A percentile compares a stretch with the other conserved stretches of the same genome.
phyloP scores from a whole-genome alignment of 225 moss, liverwort and hornwort genomes.

The Neckera pumila region DNA sequence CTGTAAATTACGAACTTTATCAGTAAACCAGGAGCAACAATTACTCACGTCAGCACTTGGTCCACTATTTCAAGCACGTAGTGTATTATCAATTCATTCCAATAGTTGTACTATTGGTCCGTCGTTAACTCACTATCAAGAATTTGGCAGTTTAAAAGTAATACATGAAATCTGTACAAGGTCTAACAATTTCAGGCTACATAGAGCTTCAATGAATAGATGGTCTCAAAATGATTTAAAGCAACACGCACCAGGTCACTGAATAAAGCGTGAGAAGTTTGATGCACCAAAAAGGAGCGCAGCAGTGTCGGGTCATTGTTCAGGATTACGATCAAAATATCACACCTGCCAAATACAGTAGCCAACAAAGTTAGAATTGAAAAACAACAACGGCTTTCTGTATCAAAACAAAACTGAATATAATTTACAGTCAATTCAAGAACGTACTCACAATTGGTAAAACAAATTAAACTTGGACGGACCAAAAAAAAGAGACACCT shows the following conservation, averaged over 20 bases:
- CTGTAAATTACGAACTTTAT: slow-evolving; percentile 33
- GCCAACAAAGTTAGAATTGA: not conserved
- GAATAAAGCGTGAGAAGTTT: slow-evolving; percentile 66
- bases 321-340: slow-evolving; percentile 80
- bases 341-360: slow-evolving; percentile 50
- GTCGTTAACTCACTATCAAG: not conserved
- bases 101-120: not conserved
- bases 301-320: slow-evolving; percentile 77
- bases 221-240: not conserved
- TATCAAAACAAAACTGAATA: not conserved
- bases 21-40: not conserved
- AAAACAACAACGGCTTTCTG: not conserved
- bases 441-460: not conserved
- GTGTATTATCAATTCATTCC: not conserved
- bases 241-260: slow-evolving; percentile 68
- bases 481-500: not conserved
- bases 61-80: not conserved
- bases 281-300: slow-evolving; percentile 74
- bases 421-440: not conserved
- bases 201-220: not conserved
- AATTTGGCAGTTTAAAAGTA: not conserved
- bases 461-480: not conserved
- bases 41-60: not conserved
- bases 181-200: not conserved
- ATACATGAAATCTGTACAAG: not conserved